A percentile compares a stretch with the other conserved stretches of the same genome.
These are phyloP conservation scores for Xylaria sp. DNA, from an alignment of 2,329 filamentous ascomycete species.

Conservation along the genomic window DNA sequence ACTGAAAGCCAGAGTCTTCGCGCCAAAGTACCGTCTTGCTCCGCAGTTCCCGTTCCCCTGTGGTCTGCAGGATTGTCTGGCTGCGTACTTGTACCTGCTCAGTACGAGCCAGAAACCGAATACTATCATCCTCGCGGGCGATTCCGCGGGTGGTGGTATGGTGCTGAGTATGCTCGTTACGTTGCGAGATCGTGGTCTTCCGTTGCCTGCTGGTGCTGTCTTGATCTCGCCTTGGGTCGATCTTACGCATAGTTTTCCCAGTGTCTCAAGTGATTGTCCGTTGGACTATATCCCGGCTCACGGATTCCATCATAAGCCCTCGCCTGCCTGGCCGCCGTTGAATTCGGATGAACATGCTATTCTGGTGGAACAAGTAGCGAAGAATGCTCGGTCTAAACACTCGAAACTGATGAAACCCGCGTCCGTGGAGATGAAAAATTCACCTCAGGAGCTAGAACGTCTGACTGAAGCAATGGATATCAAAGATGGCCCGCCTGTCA, in stretches of 20 bases:
- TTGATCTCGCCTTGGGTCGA: conserved; percentile 96
- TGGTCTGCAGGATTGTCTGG: conserved; percentile 81
- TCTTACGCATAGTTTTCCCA: conserved; percentile 91
- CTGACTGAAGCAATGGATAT: conserved; percentile 10
- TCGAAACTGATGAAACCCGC: conserved; percentile 35
- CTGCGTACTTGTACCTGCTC: conserved; percentile 79
- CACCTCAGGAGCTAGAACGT: conserved; percentile 20
- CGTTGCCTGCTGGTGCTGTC: conserved; percentile 82
- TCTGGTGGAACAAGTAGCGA: conserved; percentile 47
- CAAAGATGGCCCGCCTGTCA: conserved; percentile 11
- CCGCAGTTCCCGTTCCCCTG: conserved; percentile 97
- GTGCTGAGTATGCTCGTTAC: conserved; percentile 72
- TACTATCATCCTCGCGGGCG: conserved; percentile 82
- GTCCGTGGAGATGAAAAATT: conserved; percentile 31
- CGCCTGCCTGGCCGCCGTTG: conserved; percentile 85
- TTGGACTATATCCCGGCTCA: conserved; percentile 83
- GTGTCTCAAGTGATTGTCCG: conserved; percentile 64
- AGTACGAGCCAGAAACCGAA: conserved; percentile 63
- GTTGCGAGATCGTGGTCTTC: conserved; percentile 74
- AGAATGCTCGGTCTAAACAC: conserved; percentile 31
- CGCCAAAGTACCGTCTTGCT: conserved; percentile 78
- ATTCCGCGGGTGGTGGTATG: conserved; percentile 93
- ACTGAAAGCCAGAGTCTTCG: conserved; percentile 82
- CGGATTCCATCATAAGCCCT: conserved; percentile 89
- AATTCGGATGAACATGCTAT: conserved; percentile 66